Conservation (phyloP, 441 rosid genomes). For the Erodium trifolium region DNA sequence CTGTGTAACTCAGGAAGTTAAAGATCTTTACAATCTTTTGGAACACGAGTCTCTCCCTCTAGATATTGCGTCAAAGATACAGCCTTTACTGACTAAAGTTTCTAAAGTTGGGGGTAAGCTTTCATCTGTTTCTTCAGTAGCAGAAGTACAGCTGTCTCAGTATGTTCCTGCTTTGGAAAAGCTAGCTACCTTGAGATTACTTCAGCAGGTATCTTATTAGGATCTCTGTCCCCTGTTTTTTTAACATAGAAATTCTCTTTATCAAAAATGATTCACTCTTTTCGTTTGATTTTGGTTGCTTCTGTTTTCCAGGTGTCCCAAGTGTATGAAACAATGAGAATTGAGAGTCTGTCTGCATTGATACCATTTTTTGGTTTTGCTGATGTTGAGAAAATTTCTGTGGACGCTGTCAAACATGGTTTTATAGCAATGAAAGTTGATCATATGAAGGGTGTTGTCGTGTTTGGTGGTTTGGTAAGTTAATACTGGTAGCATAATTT, state of each 20-base stretch:
- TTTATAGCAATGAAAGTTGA: constrained; percentile 87
- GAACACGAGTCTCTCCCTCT: constrained; percentile 86
- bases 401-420: constrained; percentile 77
- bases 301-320: constrained; percentile 62
- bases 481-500: not conserved
- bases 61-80: constrained; percentile 72
- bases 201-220: constrained; percentile 62
- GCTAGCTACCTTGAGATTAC: constrained; percentile 79
- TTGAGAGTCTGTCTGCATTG: constrained; percentile 67
- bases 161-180: constrained; percentile 79
- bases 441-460: constrained; percentile 63
- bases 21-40: constrained; percentile 81
- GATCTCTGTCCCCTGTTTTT: not conserved
- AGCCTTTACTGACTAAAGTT: constrained; percentile 63
- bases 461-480: constrained; percentile 64
- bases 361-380: constrained; percentile 83
- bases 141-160: constrained; percentile 81
- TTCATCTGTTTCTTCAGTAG: constrained; percentile 69
- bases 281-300: not conserved
- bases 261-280: not conserved
- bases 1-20: constrained; percentile 92
- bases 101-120: constrained; percentile 89
- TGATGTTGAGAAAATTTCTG: constrained; percentile 81
- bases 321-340: constrained; percentile 77
- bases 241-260: not conserved